Evolutionary conservation across 2,329 filamentous ascomycete genomes (phyloP), one percentile per base, ranked within the genome.

Genomic region (Hypoxylon sp.): DNA sequence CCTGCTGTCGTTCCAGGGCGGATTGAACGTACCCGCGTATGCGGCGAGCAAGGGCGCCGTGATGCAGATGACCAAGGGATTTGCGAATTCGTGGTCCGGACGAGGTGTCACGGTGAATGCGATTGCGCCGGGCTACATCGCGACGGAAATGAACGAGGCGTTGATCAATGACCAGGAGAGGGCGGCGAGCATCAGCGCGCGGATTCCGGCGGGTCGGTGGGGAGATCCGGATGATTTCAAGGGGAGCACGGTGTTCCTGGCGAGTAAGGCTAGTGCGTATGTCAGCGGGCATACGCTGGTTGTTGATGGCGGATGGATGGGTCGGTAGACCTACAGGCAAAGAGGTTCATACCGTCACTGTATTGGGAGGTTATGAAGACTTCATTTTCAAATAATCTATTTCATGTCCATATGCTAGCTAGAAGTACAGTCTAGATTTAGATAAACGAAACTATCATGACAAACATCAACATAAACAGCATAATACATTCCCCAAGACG

Each of bases 271-370:
- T n/a, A 90, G 88, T 67, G 82, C 77, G 7, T 96, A 96, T 74
- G 87, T 96, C 26, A 90, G 82, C 60, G 91, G 91, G 0, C 89
- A 96, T 72, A 77, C 91, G 4, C 67, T 96, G 61, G 87, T 89
- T 17, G 89, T 96, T 35, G 92, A 96, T 71, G 91, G 91, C 5
- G 91, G 91, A 7, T 96, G 90, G 91, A 95, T 96, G 91, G 91
- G 89, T 1, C 78, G 90, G 77, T 95, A 62, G 73, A 4, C 26
- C 3, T 17, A 25, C n/a, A 25, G 26, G 17, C 3, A 13, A 75
- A 87, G 11, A 19, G n/a, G n/a, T n/a, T n/a, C n/a, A n/a, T n/a
- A n/a, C n/a, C n/a, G n/a, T n/a, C n/a, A n/a, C n/a, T n/a, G n/a
- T n/a, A n/a, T n/a, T n/a, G n/a, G n/a, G n/a, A n/a, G n/a, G n/a